A percentile compares a stretch with the other conserved stretches of the same genome.
Conservation (phyloP, 768 basidiomycete species). For the Tephrocybe sp. region DNA sequence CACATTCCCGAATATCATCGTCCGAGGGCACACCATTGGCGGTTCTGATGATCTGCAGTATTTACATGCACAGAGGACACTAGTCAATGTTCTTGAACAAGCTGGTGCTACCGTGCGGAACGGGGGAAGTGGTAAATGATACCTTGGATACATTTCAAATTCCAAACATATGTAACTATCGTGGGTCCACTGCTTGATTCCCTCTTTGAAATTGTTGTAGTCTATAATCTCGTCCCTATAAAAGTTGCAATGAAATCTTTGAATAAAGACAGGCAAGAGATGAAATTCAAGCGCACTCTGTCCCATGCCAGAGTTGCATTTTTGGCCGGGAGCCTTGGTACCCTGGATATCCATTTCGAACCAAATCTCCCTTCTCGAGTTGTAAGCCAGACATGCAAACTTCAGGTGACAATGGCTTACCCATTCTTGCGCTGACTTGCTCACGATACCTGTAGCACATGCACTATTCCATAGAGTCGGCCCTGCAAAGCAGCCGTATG, state of each 20-base stretch:
- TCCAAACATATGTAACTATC: constrained; percentile 41
- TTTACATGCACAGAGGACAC: constrained; percentile 47
- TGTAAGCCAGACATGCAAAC: not conserved
- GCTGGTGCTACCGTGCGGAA: constrained; percentile 41
- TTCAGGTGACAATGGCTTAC: constrained; percentile 24
- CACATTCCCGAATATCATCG: constrained; percentile 77
- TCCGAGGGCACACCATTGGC: constrained; percentile 63
- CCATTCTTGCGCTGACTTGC: constrained; percentile 48
- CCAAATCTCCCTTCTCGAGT: constrained; percentile 35
- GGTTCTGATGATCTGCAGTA: constrained; percentile 61
- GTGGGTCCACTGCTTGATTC: constrained; percentile 56
- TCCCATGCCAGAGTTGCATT: constrained; percentile 57
- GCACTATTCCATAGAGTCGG: constrained; percentile 45
- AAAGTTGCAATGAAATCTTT: no score
- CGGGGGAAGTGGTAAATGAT: constrained; percentile 16
- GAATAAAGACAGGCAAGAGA: no score
- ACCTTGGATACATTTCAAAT: no score
- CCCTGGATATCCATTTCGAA: constrained; percentile 47
- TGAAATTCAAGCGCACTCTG: constrained; percentile 27
- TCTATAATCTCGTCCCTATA: constrained; percentile 48
- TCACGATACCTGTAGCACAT: constrained; percentile 43
- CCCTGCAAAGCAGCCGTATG: constrained; percentile 55
- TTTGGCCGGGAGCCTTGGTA: constrained; percentile 50
- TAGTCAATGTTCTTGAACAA: constrained; percentile 46
- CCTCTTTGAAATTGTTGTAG: constrained; percentile 49